A percentile compares a stretch with the other conserved stretches of the same genome.
These are phyloP conservation scores for Emmonsia crescens DNA, from an alignment of 2,329 filamentous ascomycete genomes.

Conservation along the genomic window DNA sequence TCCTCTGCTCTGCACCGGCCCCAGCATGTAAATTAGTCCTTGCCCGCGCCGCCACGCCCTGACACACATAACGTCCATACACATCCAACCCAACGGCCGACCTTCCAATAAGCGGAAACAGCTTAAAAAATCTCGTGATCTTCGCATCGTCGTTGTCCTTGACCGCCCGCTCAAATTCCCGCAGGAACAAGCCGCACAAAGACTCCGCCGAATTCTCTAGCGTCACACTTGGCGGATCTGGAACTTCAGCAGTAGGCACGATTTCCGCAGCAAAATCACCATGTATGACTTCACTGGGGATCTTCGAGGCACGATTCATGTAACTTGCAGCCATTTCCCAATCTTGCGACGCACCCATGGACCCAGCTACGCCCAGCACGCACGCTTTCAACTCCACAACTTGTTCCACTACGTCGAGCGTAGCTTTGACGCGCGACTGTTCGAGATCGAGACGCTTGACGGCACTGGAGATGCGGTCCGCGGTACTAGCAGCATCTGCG, in stretches of 20 bases:
- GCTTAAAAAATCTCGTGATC: conserved; percentile 93
- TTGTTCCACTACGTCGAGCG: conserved; percentile 84
- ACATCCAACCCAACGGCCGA: conserved; percentile 85
- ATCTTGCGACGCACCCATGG: conserved; percentile 95
- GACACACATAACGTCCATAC: conserved; percentile 91
- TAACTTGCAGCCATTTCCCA: conserved; percentile 96
- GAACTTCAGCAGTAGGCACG: conserved; percentile 90
- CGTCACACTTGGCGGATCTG: conserved; percentile 78
- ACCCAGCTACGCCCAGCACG: conserved; percentile 84
- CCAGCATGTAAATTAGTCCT: conserved; percentile 67
- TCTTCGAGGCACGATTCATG: conserved; percentile 67
- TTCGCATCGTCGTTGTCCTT: conserved; percentile 75
- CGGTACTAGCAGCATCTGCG: conserved; percentile 71
- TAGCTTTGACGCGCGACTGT: conserved; percentile 82
- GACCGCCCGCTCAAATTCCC: conserved; percentile 90
- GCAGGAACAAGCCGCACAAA: conserved; percentile 76
- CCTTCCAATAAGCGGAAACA: conserved; percentile 87
- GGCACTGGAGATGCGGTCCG: conserved; percentile 70
- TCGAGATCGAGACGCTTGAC: conserved; percentile 84
- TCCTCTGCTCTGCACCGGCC: conserved; percentile 47
- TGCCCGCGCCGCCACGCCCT: conserved; percentile 78
- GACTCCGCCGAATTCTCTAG: conserved; percentile 80
- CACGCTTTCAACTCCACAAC: conserved; percentile 95
- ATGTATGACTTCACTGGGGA: conserved; percentile 68
- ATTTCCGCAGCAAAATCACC: conserved; percentile 84